A percentile compares a stretch with the other conserved stretches of the same genome.
phyloP scores from a whole-genome alignment of 176 grass and related monocot genomes.

The Thinopyrum elongatum region DNA sequence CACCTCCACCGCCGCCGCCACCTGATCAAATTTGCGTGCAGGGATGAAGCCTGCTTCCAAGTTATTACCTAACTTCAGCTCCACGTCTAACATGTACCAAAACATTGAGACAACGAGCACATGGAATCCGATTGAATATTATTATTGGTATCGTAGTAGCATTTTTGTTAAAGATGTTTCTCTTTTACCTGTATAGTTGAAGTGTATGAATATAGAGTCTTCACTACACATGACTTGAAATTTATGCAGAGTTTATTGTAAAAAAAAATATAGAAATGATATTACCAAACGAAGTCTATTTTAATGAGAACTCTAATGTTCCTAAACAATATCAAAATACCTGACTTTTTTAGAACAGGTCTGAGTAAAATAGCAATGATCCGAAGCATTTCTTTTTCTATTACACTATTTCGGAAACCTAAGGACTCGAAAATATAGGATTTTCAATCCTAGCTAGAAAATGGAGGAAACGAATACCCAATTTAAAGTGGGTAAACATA shows the following conservation, averaged over 20 bases:
- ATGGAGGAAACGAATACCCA: too few species aligned
- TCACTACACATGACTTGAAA: background rate
- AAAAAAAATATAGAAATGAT: too few species aligned
- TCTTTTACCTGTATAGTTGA: background rate
- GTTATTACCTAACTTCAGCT: conserved; percentile 25
- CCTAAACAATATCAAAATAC: too few species aligned
- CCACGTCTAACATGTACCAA: conserved; percentile 7
- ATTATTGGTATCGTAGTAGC: conserved; percentile 7
- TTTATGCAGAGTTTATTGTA: background rate
- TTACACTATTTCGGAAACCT: background rate
- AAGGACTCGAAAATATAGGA: background rate
- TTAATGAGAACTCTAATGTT: too few species aligned
- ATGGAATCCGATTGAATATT: background rate
- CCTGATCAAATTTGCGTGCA: conserved; percentile 38
- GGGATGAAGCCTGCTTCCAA: conserved; percentile 16
- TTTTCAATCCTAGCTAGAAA: too few species aligned
- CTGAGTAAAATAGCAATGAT: background rate
- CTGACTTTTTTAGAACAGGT: background rate
- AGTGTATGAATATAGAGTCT: background rate
- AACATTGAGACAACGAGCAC: background rate
- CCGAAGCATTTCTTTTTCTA: background rate
- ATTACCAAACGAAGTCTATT: too few species aligned
- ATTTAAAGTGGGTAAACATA: too few species aligned
- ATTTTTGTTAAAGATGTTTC: background rate
- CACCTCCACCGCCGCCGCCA: conserved; percentile 9